Percentiles rank a stretch among this genome's conserved stretches.
phyloP scores from a whole-genome alignment of 78 protist genomes.

The Guillardia theta region DNA sequence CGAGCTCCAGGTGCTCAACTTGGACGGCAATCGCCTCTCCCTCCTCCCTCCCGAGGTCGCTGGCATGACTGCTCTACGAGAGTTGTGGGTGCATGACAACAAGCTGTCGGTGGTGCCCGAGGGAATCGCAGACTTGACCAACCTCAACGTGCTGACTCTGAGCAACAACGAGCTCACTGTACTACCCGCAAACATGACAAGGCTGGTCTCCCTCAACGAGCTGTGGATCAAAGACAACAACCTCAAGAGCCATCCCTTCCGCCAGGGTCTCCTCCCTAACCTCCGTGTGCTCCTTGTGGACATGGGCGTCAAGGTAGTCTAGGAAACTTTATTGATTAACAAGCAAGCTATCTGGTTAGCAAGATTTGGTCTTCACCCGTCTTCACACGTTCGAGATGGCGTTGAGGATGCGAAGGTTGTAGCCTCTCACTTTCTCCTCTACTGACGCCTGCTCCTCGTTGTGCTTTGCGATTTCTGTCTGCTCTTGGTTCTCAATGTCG shows the following conservation, averaged over 20 bases:
- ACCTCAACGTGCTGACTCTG: constrained; percentile 29
- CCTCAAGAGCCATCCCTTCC: constrained; percentile 34
- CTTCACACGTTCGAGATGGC: not conserved
- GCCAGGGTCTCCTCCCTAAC: constrained; percentile 33
- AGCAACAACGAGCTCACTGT: constrained; percentile 2
- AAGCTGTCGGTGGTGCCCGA: constrained; percentile 24
- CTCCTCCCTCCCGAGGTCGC: constrained; percentile 35
- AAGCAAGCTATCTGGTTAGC: too few relatives aligned
- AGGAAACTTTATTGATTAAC: too few relatives aligned
- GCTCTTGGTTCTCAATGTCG: not conserved
- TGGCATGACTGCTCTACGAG: constrained; percentile 24
- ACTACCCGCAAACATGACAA: not conserved
- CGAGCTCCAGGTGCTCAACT: constrained; percentile 1
- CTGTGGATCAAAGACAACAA: constrained; percentile 2
- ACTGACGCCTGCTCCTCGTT: not conserved
- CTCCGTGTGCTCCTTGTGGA: constrained; percentile 31
- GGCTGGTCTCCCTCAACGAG: not conserved
- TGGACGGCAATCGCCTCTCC: constrained; percentile 35
- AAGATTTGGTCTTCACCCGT: too few relatives aligned
- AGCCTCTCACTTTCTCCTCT: not conserved
- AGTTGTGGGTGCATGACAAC: constrained; percentile 28
- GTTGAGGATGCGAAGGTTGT: not conserved
- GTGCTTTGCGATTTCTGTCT: not conserved
- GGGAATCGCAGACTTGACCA: constrained; percentile 26
- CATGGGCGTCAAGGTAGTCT: constrained; percentile 21